phyloP scores from a whole-genome alignment of 2,329 filamentous ascomycete genomes.

The Fusarium duplospermum region DNA sequence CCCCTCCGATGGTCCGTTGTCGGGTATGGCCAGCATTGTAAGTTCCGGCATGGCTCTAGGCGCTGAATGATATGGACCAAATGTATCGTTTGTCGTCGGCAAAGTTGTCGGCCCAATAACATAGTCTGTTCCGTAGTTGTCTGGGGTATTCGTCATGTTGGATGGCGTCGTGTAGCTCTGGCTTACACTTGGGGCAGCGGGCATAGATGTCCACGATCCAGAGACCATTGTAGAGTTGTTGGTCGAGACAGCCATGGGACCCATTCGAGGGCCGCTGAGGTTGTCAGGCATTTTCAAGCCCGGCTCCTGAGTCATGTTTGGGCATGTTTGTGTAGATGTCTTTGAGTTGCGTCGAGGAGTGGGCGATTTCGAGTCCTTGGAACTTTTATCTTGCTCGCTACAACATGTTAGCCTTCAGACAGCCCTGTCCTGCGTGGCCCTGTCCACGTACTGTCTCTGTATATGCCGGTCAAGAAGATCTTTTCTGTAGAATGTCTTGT shows the following conservation, averaged over 20 bases:
- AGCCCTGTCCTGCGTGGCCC: neutral
- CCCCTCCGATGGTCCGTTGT: slow-evolving; percentile 28
- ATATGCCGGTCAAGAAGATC: slow-evolving; percentile 70
- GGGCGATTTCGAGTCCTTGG: slow-evolving; percentile 7
- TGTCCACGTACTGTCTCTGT: slow-evolving; percentile 51
- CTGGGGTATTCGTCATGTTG: slow-evolving; percentile 28
- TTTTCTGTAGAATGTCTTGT: slow-evolving; percentile 67
- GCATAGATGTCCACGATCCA: slow-evolving; percentile 38
- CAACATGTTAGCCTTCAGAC: slow-evolving; percentile 23
- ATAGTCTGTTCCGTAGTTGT: slow-evolving; percentile 40
- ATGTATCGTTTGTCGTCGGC: slow-evolving; percentile 23
- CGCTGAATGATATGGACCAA: slow-evolving; percentile 34
- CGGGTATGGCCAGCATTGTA: slow-evolving; percentile 39
- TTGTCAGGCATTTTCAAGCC: slow-evolving; percentile 36
- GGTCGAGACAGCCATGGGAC: slow-evolving; percentile 15
- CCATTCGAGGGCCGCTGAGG: slow-evolving; percentile 20
- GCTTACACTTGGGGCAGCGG: slow-evolving; percentile 12
- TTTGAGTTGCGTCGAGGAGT: slow-evolving; percentile 28
- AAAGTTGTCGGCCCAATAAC: slow-evolving; percentile 35
- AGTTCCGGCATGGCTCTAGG: slow-evolving; percentile 41
- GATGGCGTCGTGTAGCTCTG: slow-evolving; percentile 23
- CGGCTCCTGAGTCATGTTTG: slow-evolving; percentile 22
- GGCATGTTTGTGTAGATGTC: slow-evolving; percentile 27
- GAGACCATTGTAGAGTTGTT: slow-evolving; percentile 25
- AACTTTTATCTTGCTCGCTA: slow-evolving; percentile 37